Percentiles rank a stretch among this genome's conserved stretches.
Conservation (phyloP, 805 yeast species). For the Babjeviella inositovora region DNA sequence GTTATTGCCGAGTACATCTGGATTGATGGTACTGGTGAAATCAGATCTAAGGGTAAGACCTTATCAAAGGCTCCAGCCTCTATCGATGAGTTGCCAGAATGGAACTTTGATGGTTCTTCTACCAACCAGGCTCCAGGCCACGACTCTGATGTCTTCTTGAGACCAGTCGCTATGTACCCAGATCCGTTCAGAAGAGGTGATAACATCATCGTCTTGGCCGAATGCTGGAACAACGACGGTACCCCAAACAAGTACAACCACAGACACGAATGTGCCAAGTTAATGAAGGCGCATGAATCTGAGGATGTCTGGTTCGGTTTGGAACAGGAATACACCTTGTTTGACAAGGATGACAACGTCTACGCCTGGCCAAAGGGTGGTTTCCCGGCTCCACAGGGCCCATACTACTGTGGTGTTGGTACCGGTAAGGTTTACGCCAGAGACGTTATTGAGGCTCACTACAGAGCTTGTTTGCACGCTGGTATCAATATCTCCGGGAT, state of each 20-base stretch:
- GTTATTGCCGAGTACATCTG: constrained; percentile 94
- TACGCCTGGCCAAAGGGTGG: constrained; percentile 99
- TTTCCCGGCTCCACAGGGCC: constrained; percentile 99
- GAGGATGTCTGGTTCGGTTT: constrained; percentile 94
- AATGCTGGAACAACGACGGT: constrained; percentile 97
- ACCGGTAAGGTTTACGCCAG: constrained; percentile 96
- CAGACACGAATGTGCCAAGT: constrained; percentile 92
- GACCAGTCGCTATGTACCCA: constrained; percentile 90
- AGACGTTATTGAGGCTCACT: constrained; percentile 97
- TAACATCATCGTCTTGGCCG: constrained; percentile 86
- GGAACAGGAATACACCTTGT: constrained; percentile 96
- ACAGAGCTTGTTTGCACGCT: constrained; percentile 92
- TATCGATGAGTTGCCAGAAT: constrained; percentile 85
- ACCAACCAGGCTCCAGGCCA: constrained; percentile 98
- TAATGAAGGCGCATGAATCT: constrained; percentile 80
- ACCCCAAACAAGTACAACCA: constrained; percentile 98
- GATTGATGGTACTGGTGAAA: constrained; percentile 85
- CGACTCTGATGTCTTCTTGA: constrained; percentile 86
- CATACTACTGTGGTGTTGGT: constrained; percentile 99
- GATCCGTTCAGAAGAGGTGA: constrained; percentile 98
- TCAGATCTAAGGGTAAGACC: constrained; percentile 93
- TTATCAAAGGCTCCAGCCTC: constrained; percentile 49
- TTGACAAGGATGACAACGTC: constrained; percentile 77
- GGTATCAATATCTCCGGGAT: constrained; percentile 90
- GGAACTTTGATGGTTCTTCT: constrained; percentile 99